Evolutionary conservation across 2,329 filamentous ascomycete genomes (phyloP).

Genomic region (Penicillium sclerotigenum): DNA sequence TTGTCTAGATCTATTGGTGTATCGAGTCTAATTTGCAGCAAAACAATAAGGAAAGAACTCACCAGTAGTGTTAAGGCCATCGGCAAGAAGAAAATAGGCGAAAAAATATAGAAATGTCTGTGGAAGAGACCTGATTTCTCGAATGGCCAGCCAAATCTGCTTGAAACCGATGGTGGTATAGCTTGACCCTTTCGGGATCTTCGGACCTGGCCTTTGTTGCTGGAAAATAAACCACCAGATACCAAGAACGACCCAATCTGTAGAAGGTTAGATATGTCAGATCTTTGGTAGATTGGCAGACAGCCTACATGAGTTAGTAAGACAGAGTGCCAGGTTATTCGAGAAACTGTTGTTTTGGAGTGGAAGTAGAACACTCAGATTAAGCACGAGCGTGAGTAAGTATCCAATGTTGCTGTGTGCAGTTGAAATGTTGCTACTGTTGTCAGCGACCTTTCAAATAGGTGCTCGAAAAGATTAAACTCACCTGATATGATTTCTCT

Average conservation of each 20-base stretch:
- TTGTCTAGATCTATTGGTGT: background rate
- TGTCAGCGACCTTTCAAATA: constrained; percentile 3
- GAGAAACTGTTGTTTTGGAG: constrained; percentile 36
- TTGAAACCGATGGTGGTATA: constrained; percentile 44
- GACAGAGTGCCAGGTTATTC: constrained; percentile 41
- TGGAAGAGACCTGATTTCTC: constrained; percentile 39
- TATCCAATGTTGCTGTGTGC: constrained; percentile 46
- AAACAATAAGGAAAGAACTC: background rate
- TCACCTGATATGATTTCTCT: constrained; percentile 43
- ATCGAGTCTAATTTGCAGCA: background rate
- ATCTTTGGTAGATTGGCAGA: no score
- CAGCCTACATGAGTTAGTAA: constrained; percentile 42
- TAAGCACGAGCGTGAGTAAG: constrained; percentile 39
- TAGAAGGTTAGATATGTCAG: constrained; percentile 2
- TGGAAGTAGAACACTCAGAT: constrained; percentile 41
- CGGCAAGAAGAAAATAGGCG: constrained; percentile 44
- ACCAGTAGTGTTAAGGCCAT: constrained; percentile 44
- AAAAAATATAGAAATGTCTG: constrained; percentile 44
- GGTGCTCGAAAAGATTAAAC: background rate
- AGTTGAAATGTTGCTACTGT: constrained; percentile 39
- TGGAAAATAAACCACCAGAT: constrained; percentile 47
- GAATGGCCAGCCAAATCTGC: constrained; percentile 40
- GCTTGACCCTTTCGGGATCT: constrained; percentile 40
- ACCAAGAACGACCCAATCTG: constrained; percentile 43
- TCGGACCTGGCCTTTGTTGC: constrained; percentile 40